Percentiles rank a stretch among this genome's conserved stretches.
These are phyloP conservation scores for Sechiopsis laciniata DNA, from an alignment of 306 rosid species.

Conservation along the genomic window DNA sequence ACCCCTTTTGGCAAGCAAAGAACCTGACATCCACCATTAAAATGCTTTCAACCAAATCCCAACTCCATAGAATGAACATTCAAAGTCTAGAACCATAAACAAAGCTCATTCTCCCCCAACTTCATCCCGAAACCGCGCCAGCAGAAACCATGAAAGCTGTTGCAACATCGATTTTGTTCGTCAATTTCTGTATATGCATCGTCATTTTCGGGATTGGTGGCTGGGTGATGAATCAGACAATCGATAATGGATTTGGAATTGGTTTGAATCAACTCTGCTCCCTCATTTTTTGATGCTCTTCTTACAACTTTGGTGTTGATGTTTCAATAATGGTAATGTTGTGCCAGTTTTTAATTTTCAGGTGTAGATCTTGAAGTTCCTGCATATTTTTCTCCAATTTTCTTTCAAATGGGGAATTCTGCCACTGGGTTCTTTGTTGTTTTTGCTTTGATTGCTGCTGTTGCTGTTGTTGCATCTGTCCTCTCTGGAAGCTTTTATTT, in stretches of 20 bases:
- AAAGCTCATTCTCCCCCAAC: neutral
- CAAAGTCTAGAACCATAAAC: neutral
- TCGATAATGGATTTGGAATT: constrained; percentile 69
- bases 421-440: constrained; percentile 91
- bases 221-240: constrained; percentile 87
- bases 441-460: constrained; percentile 79
- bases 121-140: constrained; percentile 36
- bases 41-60: constrained; percentile 17
- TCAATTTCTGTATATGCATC: constrained; percentile 81
- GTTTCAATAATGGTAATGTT: neutral
- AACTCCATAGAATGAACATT: constrained; percentile 17
- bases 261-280: constrained; percentile 33
- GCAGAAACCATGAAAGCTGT: constrained; percentile 40
- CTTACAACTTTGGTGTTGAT: neutral
- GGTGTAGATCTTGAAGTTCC: constrained; percentile 62
- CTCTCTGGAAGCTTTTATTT: constrained; percentile 62
- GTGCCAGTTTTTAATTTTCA: constrained; percentile 32
- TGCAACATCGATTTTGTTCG: constrained; percentile 55
- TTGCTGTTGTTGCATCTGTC: constrained; percentile 64
- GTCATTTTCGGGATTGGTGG: constrained; percentile 72
- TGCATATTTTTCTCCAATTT: constrained; percentile 77
- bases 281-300: constrained; percentile 1
- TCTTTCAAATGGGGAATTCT: constrained; percentile 89
- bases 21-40: constrained; percentile 37
- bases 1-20: constrained; percentile 65